Evolutionary conservation across 495 filamentous ascomycete species (phyloP), one percentile per base, ranked within the genome.

Genomic region (Penicillium goetzii): DNA sequence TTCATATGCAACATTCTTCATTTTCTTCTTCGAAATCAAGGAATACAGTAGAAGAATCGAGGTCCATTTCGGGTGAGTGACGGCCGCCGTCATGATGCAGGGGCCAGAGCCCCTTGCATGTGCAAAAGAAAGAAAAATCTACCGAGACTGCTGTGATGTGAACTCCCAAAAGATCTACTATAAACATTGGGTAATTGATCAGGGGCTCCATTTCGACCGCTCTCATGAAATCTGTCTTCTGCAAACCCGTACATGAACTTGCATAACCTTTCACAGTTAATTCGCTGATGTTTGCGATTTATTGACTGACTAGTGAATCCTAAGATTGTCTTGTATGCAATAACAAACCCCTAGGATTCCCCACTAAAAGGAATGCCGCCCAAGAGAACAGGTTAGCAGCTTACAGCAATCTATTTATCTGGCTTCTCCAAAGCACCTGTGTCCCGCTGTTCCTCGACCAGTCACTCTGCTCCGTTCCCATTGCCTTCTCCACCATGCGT

Each of bases 251-350:
- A 9, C 12, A 32, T 32, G 5, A 32, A 7, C 47, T 8, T 23
- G 47, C 21, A 51, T 26, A 28, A 10, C 19, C 23, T 36, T 36
- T 10, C 12, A 15, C 28, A 11, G 21, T 10, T 14, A 9, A 26
- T 51, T 51, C 2, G 12, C 47, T 51, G 23, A 23, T 51, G 21
- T 51, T 4, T 5, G 36, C 33, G n/a, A 23, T 28, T 14, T 26
- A 56, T 38, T 26, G 34, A 41, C 33, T 15, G 34, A 56, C 54
- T 56, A 25, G 34, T 19, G 41, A 41, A 56, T 41, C 6, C 11
- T 23, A 41, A 56, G 8, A 17, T n/a, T 36, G 33, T 11, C 33
- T 26, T 25, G 8, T 8, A 26, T 52, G 49, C 49, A 52, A 52
- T 30, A 52, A 32, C 49, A 52, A 17, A 10, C 25, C 21, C 49